Evolutionary conservation across 345 rosid genomes (phyloP).

Genomic region (Geranium rotundifolium): DNA sequence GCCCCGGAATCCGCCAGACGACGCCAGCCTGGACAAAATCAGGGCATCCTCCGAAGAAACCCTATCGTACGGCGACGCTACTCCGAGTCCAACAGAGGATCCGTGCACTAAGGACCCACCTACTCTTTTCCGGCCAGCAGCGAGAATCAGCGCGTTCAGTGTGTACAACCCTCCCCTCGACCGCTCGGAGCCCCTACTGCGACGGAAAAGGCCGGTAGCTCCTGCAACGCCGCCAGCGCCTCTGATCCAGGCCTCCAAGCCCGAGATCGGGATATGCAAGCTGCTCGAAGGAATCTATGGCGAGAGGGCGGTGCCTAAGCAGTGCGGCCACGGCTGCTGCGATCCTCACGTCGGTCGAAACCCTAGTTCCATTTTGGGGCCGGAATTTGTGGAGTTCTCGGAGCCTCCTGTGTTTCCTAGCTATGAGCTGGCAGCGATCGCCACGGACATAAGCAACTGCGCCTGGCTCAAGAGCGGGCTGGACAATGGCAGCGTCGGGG

Average conservation of each 20-base stretch:
- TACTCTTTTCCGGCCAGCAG: conserved; percentile 57
- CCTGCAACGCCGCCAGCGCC: conserved; percentile 10
- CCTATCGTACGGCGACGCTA: conserved; percentile 53
- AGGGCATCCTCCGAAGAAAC: conserved; percentile 69
- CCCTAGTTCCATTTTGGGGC: conserved; percentile 51
- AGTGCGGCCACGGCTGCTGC: conserved; percentile 71
- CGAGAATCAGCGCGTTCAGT: conserved; percentile 56
- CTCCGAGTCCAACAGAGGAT: conserved; percentile 10
- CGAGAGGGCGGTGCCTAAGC: conserved; percentile 52
- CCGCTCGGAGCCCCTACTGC: conserved; percentile 25
- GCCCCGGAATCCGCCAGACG: conserved; percentile 11
- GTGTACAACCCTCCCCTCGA: conserved; percentile 25
- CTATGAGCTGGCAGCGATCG: conserved; percentile 68
- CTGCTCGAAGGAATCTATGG: conserved; percentile 41
- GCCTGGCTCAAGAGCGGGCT: conserved; percentile 85
- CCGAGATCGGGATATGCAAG: conserved; percentile 41
- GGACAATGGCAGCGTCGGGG: conserved; percentile 38
- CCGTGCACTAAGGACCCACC: conserved; percentile 27
- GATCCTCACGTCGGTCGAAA: neutral
- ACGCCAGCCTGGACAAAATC: conserved; percentile 32
- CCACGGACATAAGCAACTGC: conserved; percentile 64
- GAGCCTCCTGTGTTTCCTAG: conserved; percentile 52
- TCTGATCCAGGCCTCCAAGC: conserved; percentile 30
- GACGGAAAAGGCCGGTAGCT: conserved; percentile 17
- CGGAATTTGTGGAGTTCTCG: conserved; percentile 59